Conservation (phyloP, 345 rosid species). For the Psidium friedrichsthalianum region DNA sequence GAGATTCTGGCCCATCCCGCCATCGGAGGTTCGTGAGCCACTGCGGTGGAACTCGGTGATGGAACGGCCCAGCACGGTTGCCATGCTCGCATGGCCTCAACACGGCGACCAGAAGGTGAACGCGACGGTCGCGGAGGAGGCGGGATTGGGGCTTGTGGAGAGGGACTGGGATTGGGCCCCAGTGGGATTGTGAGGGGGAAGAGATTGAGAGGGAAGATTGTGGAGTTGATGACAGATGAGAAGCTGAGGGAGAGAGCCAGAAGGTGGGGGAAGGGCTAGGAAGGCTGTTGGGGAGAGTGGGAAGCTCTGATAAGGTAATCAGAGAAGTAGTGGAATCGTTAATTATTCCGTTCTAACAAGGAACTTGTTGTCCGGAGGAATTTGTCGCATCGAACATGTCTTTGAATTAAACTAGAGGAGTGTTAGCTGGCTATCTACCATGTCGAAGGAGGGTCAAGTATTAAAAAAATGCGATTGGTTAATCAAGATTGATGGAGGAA, state of each 20-base stretch:
- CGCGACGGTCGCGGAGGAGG: constrained; percentile 12
- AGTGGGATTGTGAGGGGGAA: constrained; percentile 12
- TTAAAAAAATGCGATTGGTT: background rate
- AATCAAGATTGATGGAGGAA: background rate
- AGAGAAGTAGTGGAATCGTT: background rate
- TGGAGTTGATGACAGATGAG: constrained; percentile 16
- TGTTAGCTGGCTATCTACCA: background rate
- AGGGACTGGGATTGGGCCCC: constrained; percentile 15
- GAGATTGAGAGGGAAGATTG: constrained; percentile 16
- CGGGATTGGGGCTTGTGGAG: constrained; percentile 18
- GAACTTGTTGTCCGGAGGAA: background rate
- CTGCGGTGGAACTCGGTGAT: constrained; percentile 14
- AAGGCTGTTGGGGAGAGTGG: constrained; percentile 18
- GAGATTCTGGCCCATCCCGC: constrained; percentile 21
- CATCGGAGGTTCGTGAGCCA: constrained; percentile 16
- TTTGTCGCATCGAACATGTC: background rate
- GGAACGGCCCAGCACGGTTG: constrained; percentile 26
- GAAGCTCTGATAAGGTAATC: background rate
- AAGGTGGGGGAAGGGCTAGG: constrained; percentile 13
- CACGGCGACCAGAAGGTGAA: constrained; percentile 29
- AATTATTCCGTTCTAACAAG: background rate
- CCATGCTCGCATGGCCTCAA: constrained; percentile 27
- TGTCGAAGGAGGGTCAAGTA: background rate
- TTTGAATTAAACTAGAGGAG: background rate
- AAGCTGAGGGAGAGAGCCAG: constrained; percentile 6